Percentiles rank a stretch among this genome's conserved stretches.
Evolutionary conservation across 1,139 yeast species (phyloP).

Genomic region (Candida sp.): DNA sequence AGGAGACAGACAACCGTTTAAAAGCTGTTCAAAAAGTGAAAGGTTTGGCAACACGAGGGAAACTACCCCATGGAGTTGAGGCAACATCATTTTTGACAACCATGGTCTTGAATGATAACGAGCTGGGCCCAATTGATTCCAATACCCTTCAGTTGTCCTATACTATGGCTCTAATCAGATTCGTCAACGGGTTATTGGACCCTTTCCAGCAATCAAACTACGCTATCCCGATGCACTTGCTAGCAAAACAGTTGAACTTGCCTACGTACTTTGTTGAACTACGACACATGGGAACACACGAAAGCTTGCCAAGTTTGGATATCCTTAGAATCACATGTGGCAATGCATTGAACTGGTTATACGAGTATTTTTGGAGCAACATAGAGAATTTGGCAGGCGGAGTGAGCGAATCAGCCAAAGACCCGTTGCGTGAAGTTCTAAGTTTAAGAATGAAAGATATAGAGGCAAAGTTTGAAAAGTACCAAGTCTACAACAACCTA

Average conservation of each 20-base stretch:
- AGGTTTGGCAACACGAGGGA: conserved; percentile 41
- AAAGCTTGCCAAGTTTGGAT: conserved; percentile 71
- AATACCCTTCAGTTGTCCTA: conserved; percentile 53
- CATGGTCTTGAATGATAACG: conserved; percentile 39
- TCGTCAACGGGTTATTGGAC: conserved; percentile 92
- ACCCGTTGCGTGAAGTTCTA: conserved; percentile 6
- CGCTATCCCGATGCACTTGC: conserved; percentile 77
- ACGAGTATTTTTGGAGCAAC: conserved; percentile 72
- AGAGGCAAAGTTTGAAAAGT: conserved; percentile 5
- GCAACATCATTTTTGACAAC: conserved; percentile 68
- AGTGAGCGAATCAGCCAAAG: neutral
- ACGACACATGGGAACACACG: conserved; percentile 94
- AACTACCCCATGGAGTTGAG: conserved; percentile 50
- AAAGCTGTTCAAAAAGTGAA: conserved; percentile 52
- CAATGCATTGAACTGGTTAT: conserved; percentile 78
- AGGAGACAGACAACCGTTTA: conserved; percentile 24
- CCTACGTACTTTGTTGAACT: conserved; percentile 90
- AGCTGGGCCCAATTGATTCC: conserved; percentile 22
- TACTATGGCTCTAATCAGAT: conserved; percentile 80
- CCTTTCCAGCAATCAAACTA: conserved; percentile 80
- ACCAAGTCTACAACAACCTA: conserved; percentile 19
- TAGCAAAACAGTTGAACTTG: conserved; percentile 71
- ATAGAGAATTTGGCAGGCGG: conserved; percentile 29
- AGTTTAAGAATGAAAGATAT: conserved; percentile 3
- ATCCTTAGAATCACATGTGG: conserved; percentile 61